phyloP scores from a whole-genome alignment of 768 basidiomycete species.

The Russula griseocarnosa region DNA sequence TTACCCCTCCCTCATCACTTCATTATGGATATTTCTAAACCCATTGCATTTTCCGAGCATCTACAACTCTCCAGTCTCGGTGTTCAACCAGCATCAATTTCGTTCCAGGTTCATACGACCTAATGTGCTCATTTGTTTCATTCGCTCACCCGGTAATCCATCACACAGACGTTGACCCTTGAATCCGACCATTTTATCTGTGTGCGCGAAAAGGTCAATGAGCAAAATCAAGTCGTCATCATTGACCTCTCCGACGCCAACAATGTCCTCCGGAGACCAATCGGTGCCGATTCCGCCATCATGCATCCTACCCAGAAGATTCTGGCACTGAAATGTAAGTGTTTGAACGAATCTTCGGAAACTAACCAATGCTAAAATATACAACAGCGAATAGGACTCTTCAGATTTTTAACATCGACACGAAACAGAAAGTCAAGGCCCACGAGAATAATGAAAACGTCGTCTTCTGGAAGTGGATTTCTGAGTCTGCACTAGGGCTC shows the following conservation, averaged over 20 bases:
- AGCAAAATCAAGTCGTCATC: slow-evolving; percentile 97
- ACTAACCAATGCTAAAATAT: slow-evolving; percentile 10
- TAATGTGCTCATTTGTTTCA: slow-evolving; percentile 3
- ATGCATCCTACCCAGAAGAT: slow-evolving; percentile 98
- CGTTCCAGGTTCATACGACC: slow-evolving; percentile 74
- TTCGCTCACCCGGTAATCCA: neutral
- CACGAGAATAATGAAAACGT: slow-evolving; percentile 92
- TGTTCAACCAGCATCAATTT: slow-evolving; percentile 94
- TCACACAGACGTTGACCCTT: slow-evolving; percentile 75
- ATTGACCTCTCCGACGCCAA: slow-evolving; percentile 97
- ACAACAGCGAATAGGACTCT: slow-evolving; percentile 81
- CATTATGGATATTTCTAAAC: slow-evolving; percentile 50
- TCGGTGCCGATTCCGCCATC: slow-evolving; percentile 97
- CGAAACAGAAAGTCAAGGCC: slow-evolving; percentile 96
- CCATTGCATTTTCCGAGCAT: slow-evolving; percentile 86
- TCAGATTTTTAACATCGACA: slow-evolving; percentile 97
- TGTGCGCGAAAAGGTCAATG: slow-evolving; percentile 91
- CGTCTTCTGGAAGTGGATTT: slow-evolving; percentile 99
- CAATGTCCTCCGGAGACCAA: slow-evolving; percentile 92
- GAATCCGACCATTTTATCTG: slow-evolving; percentile 99
- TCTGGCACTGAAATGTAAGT: slow-evolving; percentile 84
- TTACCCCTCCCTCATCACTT: neutral
- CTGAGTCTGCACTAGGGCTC: slow-evolving; percentile 85
- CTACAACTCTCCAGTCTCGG: slow-evolving; percentile 93
- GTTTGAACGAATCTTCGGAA: neutral